Evolutionary conservation across 75 land plant genomes (phyloP).

Genomic region (Cryptomeria japonica): DNA sequence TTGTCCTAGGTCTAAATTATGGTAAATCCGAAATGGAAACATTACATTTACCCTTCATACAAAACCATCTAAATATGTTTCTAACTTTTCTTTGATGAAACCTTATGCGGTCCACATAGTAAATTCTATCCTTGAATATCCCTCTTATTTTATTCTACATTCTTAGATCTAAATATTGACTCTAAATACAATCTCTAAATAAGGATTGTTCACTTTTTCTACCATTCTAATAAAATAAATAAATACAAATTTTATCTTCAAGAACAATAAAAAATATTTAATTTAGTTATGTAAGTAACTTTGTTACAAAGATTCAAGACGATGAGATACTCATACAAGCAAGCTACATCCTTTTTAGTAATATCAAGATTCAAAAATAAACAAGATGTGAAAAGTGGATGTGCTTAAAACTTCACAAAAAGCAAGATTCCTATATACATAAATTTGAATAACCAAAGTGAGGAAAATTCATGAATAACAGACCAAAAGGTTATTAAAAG

Average conservation of each 20-base stretch:
- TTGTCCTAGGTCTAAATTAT: too few relatives aligned
- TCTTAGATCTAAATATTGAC: neutral
- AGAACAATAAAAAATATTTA: neutral
- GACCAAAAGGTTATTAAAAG: neutral
- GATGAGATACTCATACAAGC: neutral
- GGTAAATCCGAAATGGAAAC: too few relatives aligned
- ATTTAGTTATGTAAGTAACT: neutral
- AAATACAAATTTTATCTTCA: neutral
- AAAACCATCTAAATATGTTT: neutral
- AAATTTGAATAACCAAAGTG: neutral
- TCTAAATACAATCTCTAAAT: neutral
- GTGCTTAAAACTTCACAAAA: neutral
- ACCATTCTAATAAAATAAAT: neutral
- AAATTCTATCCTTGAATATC: neutral
- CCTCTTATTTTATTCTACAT: neutral
- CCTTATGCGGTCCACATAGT: neutral
- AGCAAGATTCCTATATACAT: neutral
- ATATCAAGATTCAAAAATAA: neutral
- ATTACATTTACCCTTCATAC: neutral
- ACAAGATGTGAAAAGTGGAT: neutral
- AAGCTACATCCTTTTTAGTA: neutral
- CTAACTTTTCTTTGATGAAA: neutral
- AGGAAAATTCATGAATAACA: neutral
- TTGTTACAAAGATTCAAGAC: neutral
- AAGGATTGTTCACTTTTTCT: neutral